phyloP scores from a whole-genome alignment of 176 grass and related monocot species.

The Microstegium vimineum region DNA sequence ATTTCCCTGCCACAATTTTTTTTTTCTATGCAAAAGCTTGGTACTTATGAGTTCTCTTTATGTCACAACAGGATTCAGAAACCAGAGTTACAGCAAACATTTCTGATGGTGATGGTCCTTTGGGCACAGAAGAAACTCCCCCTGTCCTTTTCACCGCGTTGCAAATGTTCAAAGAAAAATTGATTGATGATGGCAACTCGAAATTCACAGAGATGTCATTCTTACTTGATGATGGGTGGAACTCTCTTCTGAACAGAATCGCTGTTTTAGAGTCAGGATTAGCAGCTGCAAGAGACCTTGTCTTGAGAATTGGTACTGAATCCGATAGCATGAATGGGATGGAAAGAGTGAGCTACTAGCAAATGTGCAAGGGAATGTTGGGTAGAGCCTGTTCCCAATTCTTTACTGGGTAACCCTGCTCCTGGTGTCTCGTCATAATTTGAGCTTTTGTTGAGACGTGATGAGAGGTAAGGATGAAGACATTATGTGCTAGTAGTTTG shows the following conservation, averaged over 20 bases:
- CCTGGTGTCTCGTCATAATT: no score
- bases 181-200: neutral
- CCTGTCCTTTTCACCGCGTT: neutral
- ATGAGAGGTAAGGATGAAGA: neutral
- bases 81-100: neutral
- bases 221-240: neutral
- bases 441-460: neutral
- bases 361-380: neutral
- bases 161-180: neutral
- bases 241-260: neutral
- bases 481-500: neutral
- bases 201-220: neutral
- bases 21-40: neutral
- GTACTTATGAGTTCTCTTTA: neutral
- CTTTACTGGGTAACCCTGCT: neutral
- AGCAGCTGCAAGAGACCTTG: neutral
- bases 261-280: neutral
- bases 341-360: neutral
- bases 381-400: neutral
- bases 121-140: neutral
- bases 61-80: neutral
- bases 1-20: neutral
- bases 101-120: neutral
- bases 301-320: neutral
- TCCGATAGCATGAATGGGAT: neutral